Conservation (phyloP, 73 alveolate species). For the Blepharisma stoltei region DNA sequence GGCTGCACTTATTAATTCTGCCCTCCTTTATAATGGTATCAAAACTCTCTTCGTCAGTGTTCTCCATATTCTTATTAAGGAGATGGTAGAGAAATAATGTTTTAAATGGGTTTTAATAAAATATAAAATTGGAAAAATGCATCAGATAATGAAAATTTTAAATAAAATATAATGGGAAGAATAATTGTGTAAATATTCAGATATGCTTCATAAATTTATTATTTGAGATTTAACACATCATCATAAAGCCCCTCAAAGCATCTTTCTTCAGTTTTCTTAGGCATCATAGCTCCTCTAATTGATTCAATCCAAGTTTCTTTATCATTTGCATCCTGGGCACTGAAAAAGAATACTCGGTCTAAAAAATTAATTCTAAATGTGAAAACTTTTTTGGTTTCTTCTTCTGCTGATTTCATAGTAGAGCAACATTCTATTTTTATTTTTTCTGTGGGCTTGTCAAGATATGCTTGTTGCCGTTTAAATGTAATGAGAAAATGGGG, state of each 20-base stretch:
- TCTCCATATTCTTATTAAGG: too few species aligned
- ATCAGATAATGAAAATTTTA: too few species aligned
- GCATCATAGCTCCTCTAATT: neutral
- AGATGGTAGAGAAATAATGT: too few species aligned
- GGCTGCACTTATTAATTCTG: neutral
- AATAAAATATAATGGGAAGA: too few species aligned
- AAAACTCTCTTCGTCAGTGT: neutral
- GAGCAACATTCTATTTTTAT: neutral
- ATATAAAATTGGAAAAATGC: too few species aligned
- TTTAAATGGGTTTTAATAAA: too few species aligned
- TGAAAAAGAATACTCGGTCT: neutral
- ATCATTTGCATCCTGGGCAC: constrained; percentile 4
- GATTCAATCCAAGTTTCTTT: neutral
- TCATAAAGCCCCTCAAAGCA: neutral
- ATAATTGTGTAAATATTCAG: too few species aligned
- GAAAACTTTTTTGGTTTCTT: neutral
- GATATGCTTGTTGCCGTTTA: neutral
- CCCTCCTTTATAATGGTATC: neutral
- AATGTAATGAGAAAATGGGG: neutral
- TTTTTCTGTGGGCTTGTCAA: neutral
- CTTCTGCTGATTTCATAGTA: constrained; percentile 1
- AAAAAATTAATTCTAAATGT: neutral
- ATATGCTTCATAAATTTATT: too few species aligned
- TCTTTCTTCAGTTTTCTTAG: neutral
- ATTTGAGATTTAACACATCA: too few species aligned